Conservation (phyloP, 208 protist species). For the Tetramitus jugosus region DNA sequence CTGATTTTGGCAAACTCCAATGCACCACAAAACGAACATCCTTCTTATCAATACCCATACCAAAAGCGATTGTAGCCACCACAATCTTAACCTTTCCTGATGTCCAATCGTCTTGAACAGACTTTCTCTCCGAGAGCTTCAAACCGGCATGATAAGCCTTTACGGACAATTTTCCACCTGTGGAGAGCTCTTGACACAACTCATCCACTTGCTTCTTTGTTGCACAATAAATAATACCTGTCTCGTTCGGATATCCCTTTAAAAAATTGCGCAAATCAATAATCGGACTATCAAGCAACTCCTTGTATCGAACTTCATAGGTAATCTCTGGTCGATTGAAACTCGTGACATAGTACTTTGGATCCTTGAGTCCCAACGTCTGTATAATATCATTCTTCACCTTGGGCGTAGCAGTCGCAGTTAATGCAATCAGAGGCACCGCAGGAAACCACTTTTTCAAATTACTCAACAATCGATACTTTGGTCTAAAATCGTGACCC, state of each 20-base stretch:
- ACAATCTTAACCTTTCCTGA: constrained; percentile 13
- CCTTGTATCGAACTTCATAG: constrained; percentile 16
- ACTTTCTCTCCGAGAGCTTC: background rate
- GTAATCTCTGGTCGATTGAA: constrained; percentile 17
- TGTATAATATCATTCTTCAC: constrained; percentile 20
- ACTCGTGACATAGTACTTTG: background rate
- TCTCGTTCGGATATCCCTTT: background rate
- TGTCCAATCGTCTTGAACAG: background rate
- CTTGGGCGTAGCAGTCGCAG: constrained; percentile 21
- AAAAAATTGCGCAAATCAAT: background rate
- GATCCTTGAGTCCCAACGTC: background rate
- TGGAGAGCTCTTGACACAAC: background rate
- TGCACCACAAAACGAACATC: constrained; percentile 21
- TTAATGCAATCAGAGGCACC: constrained; percentile 15
- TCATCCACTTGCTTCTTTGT: constrained; percentile 18
- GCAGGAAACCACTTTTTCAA: background rate
- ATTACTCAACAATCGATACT: background rate
- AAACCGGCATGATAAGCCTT: constrained; percentile 11
- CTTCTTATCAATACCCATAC: constrained; percentile 28
- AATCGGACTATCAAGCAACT: background rate
- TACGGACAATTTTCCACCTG: background rate
- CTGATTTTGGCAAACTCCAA: background rate
- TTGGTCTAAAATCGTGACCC: constrained; percentile 24
- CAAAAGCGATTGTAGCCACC: constrained; percentile 18
- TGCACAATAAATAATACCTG: constrained; percentile 23